Base-by-base conservation (phyloP, 495 filamentous ascomycete species). In the Pyrenula massariospora region DNA sequence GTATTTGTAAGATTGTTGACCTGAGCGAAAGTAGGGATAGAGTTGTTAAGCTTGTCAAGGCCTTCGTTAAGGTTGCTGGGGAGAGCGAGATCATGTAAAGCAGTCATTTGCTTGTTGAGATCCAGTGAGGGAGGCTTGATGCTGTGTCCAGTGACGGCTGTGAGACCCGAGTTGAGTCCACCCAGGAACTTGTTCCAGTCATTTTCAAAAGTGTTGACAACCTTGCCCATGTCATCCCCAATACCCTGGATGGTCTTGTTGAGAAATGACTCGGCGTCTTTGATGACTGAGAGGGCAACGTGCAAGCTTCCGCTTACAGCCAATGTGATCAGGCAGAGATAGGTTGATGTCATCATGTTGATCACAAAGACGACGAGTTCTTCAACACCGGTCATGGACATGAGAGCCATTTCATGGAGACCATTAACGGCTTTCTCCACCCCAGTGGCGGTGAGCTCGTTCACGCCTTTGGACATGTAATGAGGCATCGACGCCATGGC, bases 401-500 rank as follows among this genome's bases (percentile, higher is more conserved):
- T 72, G 47, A 80, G 71, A 48, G 96, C 73, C 70, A 94, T 82
- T 8, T 80, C 73, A 66, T 86, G 85, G 62, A 96, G 77, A 15
- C 79, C 93, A 52, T 80, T 70, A 51, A 97, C 85, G 2, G 88
- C 81, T 25, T 85, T 81, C 54, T 89, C 87, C 60, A 98, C 80
- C 22, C 86, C 83, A 25, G 73, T 72, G 12, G 89, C 89, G 5
- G 89, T 84, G 31, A 97, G 71, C 36, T 88, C 81, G 69, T 98
- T 98, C 67, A 95, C 85, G 22, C 93, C 93, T 48, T 79, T 73
- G 1, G 91, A 81, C 62, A 96, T 82, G 73, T 95, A 97, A 66
- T 95, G 84, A 19, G 93, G 93, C 89, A 96, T 94, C 20, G 92
- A 96, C 22, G 91, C 93, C 88, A 98, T 92, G 36, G 91, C 80